Conservation (phyloP, 2,329 filamentous ascomycete genomes). For the Aspergillus uvarum region DNA sequence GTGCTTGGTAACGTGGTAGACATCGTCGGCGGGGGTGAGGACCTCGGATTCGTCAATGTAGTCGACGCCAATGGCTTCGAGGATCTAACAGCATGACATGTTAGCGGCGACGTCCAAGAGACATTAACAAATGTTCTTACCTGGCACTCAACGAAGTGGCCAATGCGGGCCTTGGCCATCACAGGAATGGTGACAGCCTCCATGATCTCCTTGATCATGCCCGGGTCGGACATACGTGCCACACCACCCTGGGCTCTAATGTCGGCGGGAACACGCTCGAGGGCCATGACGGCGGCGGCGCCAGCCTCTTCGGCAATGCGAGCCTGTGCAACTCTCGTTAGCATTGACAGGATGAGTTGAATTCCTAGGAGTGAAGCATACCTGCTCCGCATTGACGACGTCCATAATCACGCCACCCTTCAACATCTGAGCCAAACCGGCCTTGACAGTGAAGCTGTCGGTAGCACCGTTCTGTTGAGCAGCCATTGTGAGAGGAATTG, state of each 20-base stretch:
- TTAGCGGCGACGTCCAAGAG: neutral
- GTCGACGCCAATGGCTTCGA: constrained; percentile 91
- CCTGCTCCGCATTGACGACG: constrained; percentile 85
- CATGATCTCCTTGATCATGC: constrained; percentile 95
- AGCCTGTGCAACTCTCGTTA: constrained; percentile 54
- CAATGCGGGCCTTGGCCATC: constrained; percentile 98
- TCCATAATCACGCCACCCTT: constrained; percentile 99
- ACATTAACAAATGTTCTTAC: constrained; percentile 38
- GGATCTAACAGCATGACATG: constrained; percentile 60
- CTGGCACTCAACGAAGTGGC: constrained; percentile 96
- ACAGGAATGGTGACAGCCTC: constrained; percentile 92
- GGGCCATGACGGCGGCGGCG: constrained; percentile 94
- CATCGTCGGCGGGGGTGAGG: constrained; percentile 86
- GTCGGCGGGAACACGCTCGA: constrained; percentile 95
- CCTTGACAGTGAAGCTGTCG: constrained; percentile 82
- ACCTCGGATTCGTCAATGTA: constrained; percentile 99
- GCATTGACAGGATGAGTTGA: neutral
- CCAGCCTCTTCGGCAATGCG: constrained; percentile 97
- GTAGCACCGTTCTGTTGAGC: constrained; percentile 35
- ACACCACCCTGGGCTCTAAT: constrained; percentile 91
- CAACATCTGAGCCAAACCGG: constrained; percentile 93
- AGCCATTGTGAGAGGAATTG: constrained; percentile 33
- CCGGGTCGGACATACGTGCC: constrained; percentile 92
- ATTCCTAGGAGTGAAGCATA: constrained; percentile 30
- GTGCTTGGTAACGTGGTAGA: constrained; percentile 88